These are phyloP conservation scores for Penicillium odoratum DNA, from an alignment of 495 filamentous ascomycete genomes.

Conservation along the genomic window DNA sequence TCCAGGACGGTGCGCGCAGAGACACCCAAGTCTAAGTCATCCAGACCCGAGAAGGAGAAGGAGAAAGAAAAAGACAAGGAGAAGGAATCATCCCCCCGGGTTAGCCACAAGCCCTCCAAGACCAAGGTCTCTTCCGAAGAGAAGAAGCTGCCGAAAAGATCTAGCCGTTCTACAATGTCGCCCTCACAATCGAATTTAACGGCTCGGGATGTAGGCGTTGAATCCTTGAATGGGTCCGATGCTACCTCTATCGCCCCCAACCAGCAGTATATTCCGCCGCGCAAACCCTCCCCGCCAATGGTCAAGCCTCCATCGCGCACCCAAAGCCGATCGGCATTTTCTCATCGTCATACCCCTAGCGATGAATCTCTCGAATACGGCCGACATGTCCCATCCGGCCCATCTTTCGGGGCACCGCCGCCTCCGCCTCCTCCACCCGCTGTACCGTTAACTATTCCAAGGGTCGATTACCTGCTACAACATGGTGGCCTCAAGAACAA, in stretches of 20 bases:
- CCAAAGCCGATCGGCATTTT: constrained; percentile 39
- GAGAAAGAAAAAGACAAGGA: constrained; percentile 18
- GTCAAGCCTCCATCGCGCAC: constrained; percentile 43
- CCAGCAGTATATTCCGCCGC: constrained; percentile 44
- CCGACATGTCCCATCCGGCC: constrained; percentile 37
- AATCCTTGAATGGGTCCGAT: constrained; percentile 58
- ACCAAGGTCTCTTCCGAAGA: constrained; percentile 35
- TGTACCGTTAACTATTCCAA: constrained; percentile 65
- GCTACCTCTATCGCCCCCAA: constrained; percentile 68
- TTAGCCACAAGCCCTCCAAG: constrained; percentile 37
- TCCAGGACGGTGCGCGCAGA: constrained; percentile 41
- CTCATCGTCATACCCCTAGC: constrained; percentile 35
- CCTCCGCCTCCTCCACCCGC: constrained; percentile 81
- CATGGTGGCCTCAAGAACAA: constrained; percentile 73
- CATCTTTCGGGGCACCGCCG: constrained; percentile 54
- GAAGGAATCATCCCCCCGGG: constrained; percentile 34
- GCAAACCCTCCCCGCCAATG: constrained; percentile 37
- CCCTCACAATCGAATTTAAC: constrained; percentile 39
- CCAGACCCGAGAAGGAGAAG: constrained; percentile 9
- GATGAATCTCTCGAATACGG: constrained; percentile 44
- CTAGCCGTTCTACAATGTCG: constrained; percentile 35
- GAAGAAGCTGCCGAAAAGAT: constrained; percentile 33
- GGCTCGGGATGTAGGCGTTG: constrained; percentile 37
- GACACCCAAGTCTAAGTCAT: constrained; percentile 43
- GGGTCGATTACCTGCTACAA: constrained; percentile 86